A percentile compares a stretch with the other conserved stretches of the same genome.
Evolutionary conservation across 768 basidiomycete species (phyloP).

Genomic region (Russula ochroleuca): DNA sequence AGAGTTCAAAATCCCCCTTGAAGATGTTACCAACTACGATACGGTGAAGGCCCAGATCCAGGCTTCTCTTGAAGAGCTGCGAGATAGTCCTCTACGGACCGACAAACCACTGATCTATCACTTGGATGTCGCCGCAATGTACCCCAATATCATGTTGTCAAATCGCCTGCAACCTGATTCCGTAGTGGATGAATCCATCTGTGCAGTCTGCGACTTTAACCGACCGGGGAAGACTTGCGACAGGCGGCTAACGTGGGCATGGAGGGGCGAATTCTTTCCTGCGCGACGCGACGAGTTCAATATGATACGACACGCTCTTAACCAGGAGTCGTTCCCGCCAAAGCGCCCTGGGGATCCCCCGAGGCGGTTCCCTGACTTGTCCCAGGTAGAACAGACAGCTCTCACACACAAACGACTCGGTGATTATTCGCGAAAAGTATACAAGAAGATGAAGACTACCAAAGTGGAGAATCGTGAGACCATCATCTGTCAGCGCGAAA

Average conservation of each 20-base stretch:
- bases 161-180: conserved; percentile 98
- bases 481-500: conserved; percentile 96
- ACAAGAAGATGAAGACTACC: conserved; percentile 97
- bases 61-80: conserved; percentile 77
- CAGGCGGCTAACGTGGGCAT: conserved; percentile 92
- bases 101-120: conserved; percentile 98
- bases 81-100: conserved; percentile 81
- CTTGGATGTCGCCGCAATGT: conserved; percentile 99
- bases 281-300: conserved; percentile 96
- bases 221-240: conserved; percentile 95
- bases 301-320: conserved; percentile 96
- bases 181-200: conserved; percentile 92
- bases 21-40: conserved; percentile 90
- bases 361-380: conserved; percentile 79
- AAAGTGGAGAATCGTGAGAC: conserved; percentile 90
- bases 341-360: conserved; percentile 67
- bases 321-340: conserved; percentile 89
- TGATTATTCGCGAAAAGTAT: conserved; percentile 97
- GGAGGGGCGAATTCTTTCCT: conserved; percentile 98
- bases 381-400: conserved; percentile 81
- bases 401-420: conserved; percentile 94
- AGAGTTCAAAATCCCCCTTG: conserved; percentile 75
- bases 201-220: conserved; percentile 98
- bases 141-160: conserved; percentile 99
- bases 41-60: conserved; percentile 81